A percentile compares a stretch with the other conserved stretches of the same genome.
Evolutionary conservation across 2,329 filamentous ascomycete species (phyloP).

Genomic region (Ilyonectria mors-panacis): DNA sequence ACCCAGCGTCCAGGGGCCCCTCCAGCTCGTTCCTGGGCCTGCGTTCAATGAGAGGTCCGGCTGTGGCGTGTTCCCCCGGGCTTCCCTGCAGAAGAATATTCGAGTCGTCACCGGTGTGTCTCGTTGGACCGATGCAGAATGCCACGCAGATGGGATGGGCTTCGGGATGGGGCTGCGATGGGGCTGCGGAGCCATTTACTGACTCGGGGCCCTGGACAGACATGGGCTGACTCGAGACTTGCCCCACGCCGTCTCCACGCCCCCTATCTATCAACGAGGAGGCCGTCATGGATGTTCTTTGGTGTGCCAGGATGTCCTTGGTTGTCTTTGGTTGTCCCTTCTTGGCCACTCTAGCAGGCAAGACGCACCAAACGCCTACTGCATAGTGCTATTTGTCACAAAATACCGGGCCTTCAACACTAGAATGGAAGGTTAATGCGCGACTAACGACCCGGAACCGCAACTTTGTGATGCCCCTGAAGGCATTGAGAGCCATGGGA

Average conservation of each 20-base stretch:
- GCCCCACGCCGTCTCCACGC: neutral
- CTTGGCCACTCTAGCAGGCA: conserved; percentile 3
- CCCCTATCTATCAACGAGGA: conserved; percentile 1
- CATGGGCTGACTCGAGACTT: neutral
- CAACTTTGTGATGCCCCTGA: conserved; percentile 33
- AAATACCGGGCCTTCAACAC: conserved; percentile 5
- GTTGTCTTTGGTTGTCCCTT: too few species aligned
- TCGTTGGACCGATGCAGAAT: neutral
- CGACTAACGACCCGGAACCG: conserved; percentile 14
- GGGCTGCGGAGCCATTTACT: conserved; percentile 6
- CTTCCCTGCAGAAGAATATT: neutral
- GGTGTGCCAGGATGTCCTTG: too few species aligned
- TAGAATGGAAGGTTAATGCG: conserved; percentile 18
- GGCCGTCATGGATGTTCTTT: neutral
- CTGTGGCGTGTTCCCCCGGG: neutral
- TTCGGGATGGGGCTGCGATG: conserved; percentile 4
- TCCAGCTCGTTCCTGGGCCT: neutral
- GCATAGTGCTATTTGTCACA: conserved; percentile 15
- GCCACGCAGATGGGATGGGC: conserved; percentile 9
- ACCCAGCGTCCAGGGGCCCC: too few species aligned
- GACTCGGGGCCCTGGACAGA: conserved; percentile 20
- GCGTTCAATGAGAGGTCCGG: neutral
- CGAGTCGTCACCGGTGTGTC: neutral
- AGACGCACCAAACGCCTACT: neutral
- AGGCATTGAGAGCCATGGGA: neutral